phyloP scores from a whole-genome alignment of 2,329 filamentous ascomycete species.

The Drechslerella dactyloides region DNA sequence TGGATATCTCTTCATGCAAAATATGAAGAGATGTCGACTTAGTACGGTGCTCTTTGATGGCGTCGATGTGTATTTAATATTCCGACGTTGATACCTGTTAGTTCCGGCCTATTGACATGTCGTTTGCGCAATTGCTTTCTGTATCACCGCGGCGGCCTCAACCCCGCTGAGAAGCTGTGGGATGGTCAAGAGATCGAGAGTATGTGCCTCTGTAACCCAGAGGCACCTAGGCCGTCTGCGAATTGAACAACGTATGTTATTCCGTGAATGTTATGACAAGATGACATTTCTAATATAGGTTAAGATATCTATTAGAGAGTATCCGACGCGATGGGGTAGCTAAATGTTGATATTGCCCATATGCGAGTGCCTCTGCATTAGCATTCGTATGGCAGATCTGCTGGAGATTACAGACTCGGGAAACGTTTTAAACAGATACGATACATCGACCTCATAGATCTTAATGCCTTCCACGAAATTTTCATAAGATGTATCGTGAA shows the following conservation, averaged over 20 bases:
- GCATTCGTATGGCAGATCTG: not conserved
- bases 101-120: constrained; percentile 6
- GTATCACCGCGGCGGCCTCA: not conserved
- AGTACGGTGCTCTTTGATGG: constrained; percentile 27
- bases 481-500: constrained; percentile 23
- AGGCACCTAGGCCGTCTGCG: constrained; percentile 22
- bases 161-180: constrained; percentile 21
- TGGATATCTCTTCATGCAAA: constrained; percentile 9
- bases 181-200: constrained; percentile 17
- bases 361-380: constrained; percentile 16
- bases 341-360: constrained; percentile 30
- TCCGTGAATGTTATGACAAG: constrained; percentile 16
- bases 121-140: too few species aligned
- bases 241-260: constrained; percentile 35
- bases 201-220: constrained; percentile 28
- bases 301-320: constrained; percentile 27
- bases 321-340: constrained; percentile 12
- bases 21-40: not conserved
- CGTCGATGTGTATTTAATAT: constrained; percentile 13
- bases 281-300: constrained; percentile 24
- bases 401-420: not conserved
- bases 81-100: not conserved
- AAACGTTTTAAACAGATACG: not conserved
- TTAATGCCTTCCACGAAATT: not conserved
- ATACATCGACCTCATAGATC: constrained; percentile 10